Evolutionary conservation across 257 asterid species (phyloP).

Genomic region (Coffea eugenioides): DNA sequence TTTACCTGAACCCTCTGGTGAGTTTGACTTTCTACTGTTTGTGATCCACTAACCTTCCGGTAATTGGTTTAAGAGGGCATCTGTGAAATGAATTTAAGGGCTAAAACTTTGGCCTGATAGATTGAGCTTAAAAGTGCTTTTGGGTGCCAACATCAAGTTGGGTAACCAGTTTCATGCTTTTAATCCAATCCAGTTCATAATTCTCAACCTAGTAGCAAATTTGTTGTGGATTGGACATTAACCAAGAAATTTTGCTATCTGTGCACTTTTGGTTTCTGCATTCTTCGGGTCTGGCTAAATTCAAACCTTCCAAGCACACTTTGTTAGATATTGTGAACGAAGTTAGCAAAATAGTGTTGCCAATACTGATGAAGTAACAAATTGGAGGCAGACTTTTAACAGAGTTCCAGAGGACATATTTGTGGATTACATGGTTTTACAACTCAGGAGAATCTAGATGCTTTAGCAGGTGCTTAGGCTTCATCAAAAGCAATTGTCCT

Average conservation of each 20-base stretch:
- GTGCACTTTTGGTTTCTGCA: background rate
- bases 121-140: background rate
- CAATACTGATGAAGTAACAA: background rate
- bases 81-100: background rate
- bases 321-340: too few relatives aligned
- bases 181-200: background rate
- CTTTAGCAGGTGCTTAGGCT: too few relatives aligned
- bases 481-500: too few relatives aligned
- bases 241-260: background rate
- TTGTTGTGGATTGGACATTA: background rate
- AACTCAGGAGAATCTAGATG: too few relatives aligned
- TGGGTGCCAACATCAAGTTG: background rate
- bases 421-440: too few relatives aligned
- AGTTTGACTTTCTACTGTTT: background rate
- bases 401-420: too few relatives aligned
- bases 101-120: background rate
- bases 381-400: background rate
- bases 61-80: too few relatives aligned
- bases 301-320: background rate
- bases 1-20: background rate
- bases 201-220: too few relatives aligned
- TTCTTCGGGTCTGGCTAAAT: background rate
- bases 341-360: too few relatives aligned
- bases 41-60: background rate
- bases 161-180: background rate